Base-by-base conservation (phyloP, 2,329 filamentous ascomycete genomes). In the Pyrenochaeta sp. region DNA sequence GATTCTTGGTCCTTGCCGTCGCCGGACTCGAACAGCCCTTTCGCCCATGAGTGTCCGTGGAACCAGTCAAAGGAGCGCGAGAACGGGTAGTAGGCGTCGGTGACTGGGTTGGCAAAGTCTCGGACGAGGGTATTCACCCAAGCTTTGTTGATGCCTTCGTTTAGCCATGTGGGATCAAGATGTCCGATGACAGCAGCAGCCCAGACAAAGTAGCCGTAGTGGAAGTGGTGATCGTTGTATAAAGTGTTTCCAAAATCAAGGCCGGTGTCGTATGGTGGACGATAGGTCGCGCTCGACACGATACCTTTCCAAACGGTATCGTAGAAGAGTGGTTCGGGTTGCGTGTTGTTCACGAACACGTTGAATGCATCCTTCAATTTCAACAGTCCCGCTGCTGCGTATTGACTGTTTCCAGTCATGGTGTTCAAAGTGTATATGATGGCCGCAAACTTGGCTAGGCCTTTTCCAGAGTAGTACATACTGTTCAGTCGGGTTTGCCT, bases 1-100 rank as follows among this genome's bases (percentile, higher is more conserved):
- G 89, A 95, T 68, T 99, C 94, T 73, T 94, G 84, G 71, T 94
- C 86, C 73, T 92, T 93, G 58, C 89, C 89, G 67, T 94, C 89
- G 48, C 77, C 77, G 15, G 84, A 81, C 50, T 88, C 82, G 63
- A 85, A 90, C 8, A 94, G 76, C 1, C 89, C 89, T 42, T 90
- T 91, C 2, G 94, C 94, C 90, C 93, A 96, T 32, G 88, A 93
- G 77, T 97, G 94, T 1, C 94, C 94, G 62, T 67, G 86, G 71
- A 86, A 97, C 90, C 90, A 96, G 72, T 97, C 94, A 66, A 96
- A 97, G 37, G 58, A 52, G 23, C 69, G 66, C 9, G 62, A 93
- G 61, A 90, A 86, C 0, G 94, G 92, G 71, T 96, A 97, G 26
- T 79, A 61, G 1, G 60, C 76, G 67, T 97, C 93, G 13, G 80